phyloP scores from a whole-genome alignment of 2,329 filamentous ascomycete genomes.

The Neoascochyta sp. region DNA sequence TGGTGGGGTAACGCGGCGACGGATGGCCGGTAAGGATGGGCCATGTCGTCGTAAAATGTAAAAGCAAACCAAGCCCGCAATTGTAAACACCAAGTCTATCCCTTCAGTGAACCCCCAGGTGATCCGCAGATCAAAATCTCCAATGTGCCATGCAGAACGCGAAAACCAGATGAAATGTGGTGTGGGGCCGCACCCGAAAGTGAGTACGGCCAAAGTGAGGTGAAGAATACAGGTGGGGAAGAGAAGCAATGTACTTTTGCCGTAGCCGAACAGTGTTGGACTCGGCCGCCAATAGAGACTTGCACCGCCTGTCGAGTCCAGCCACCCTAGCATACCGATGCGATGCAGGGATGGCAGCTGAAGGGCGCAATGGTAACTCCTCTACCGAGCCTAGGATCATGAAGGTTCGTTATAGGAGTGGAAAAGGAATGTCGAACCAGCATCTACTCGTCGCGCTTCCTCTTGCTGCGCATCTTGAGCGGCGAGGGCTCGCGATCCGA shows the following conservation, averaged over 20 bases:
- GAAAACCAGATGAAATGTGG: constrained; percentile 15
- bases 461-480: constrained; percentile 64
- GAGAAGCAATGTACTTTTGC: constrained; percentile 26
- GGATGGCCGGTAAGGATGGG: constrained; percentile 24
- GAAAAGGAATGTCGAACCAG: constrained; percentile 14
- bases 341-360: too few species aligned
- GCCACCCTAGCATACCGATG: constrained; percentile 32
- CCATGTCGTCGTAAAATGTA: constrained; percentile 33
- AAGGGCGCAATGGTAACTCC: constrained; percentile 25
- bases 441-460: constrained; percentile 62
- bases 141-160: constrained; percentile 22
- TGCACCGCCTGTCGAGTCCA: constrained; percentile 31
- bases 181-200: constrained; percentile 16
- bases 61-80: constrained; percentile 13
- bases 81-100: constrained; percentile 29
- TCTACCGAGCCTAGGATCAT: constrained; percentile 33
- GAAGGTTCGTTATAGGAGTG: constrained; percentile 31
- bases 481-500: constrained; percentile 39
- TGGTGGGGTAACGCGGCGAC: constrained; percentile 24
- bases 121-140: constrained; percentile 14
- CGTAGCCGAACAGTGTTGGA: too few species aligned
- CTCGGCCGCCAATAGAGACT: constrained; percentile 23
- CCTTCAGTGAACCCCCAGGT: constrained; percentile 14
- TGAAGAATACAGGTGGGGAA: constrained; percentile 27
- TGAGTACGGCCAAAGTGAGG: constrained; percentile 17